Base-by-base conservation (phyloP, 352 stramenopile species). In the Phytophthora sp. region DNA sequence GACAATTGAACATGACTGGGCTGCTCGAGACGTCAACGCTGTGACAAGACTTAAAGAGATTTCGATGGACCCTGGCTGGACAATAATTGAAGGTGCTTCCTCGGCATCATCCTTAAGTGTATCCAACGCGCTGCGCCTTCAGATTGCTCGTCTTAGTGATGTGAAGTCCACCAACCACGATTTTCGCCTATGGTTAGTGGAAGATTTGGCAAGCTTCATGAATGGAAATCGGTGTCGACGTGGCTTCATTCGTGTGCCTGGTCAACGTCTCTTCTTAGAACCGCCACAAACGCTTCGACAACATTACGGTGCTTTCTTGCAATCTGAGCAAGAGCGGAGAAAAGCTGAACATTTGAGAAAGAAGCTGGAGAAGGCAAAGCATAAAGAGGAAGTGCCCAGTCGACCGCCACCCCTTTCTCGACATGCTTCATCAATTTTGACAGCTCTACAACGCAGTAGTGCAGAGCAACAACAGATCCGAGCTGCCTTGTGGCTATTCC, bases 401-500 rank as follows among this genome's bases (percentile, higher is more conserved):
- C 51, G 37, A 34, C 57, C 51, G 8, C 53, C 61, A 12, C 57
- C 54, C 32, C 21, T 76, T 27, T 48, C 52, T 24, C 69, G 50
- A 0, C 69, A 66, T 20, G 59, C 61, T 5, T 74, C 69, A n/a
- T 55, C 57, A 11, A 56, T 63, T 24, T 46, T 69, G 35, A 64
- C 42, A 34, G 42, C 17, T 49, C 59, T 64, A 45, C 66, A 62
- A 24, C 58, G 37, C 23, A 41, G 26, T 34, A 61, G 35, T 23
- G 35, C 38, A 5, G 57, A 67, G 27, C 58, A 72, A 8, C 52
- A 43, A 2, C 58, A 58, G 10, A 21, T 67, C 38, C 43, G 54
- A 24, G 42, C 48, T 27, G 72, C 69, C 10, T 38, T 88, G 34
- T 85, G 75, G 75, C 60, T 87, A 13, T 85, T 84, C 50, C 80